Base-by-base conservation (phyloP, 106 monocot species). In the Amphibolis antarctica region DNA sequence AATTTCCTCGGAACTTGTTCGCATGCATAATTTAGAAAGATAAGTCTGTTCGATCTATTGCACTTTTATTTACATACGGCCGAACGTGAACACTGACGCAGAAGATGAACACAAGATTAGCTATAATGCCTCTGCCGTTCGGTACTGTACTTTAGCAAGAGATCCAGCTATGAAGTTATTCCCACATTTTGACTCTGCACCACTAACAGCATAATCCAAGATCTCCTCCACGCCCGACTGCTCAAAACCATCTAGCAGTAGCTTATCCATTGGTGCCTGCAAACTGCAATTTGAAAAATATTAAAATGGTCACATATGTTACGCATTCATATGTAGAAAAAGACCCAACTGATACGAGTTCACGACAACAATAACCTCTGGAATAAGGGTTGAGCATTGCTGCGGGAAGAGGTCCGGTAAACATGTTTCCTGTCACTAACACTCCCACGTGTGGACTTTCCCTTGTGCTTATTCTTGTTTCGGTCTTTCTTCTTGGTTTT, bases 41-140 rank as follows among this genome's bases (percentile, higher is more conserved):
- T n/a, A n/a, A n/a, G n/a, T n/a, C n/a, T n/a, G n/a, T n/a, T n/a
- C n/a, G n/a, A n/a, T n/a, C n/a, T n/a, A n/a, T n/a, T n/a, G n/a
- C n/a, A n/a, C 36, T 53, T 53, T 53, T 53, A 53, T 53, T 53
- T 53, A 53, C 23, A 20, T 19, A 24, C n/a, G 22, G 23, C 22
- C 23, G 20, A 7, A 36, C 36, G 7, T 7, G 22, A 20, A 10
- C 23, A 53, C 53, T 53, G 24, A 53, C 53, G 3, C 22, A 24
- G 48, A 15, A 13, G 18, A 2, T 9, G 1, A 1, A 3, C 24
- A 53, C 15, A 9, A 53, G 19, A 53, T 10, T 21, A 53, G 23
- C 53, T 57, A 81, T 25, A 75, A 77, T 12, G 85, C 89, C 77
- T 85, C 85, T 4, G 79, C 79, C 4, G 68, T 63, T 12, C 85